Evolutionary conservation across 352 stramenopile genomes (phyloP), one percentile per base, ranked within the genome.

Genomic region (Phytophthora podocarpi): DNA sequence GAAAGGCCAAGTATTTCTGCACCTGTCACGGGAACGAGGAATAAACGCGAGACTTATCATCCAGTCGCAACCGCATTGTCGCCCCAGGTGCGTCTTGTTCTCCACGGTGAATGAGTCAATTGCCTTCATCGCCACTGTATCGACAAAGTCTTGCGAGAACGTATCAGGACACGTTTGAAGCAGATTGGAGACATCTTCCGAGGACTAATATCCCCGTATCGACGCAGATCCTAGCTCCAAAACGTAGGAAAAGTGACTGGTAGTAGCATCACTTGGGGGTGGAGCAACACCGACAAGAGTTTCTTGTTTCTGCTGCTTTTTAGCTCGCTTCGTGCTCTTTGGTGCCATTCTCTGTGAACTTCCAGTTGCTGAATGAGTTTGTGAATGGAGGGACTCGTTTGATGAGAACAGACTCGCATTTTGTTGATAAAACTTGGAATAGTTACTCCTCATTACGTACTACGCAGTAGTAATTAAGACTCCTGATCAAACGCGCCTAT

Each of bases 11-110:
- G 3, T 16, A 34, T 42, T 9, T 34, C 0, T 43, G 12, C 56
- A 66, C 0, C 41, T 32, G 11, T 51, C 28, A 3, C 36, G 20
- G 10, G 16, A 16, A 47, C 10, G 20, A 47, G 20, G 32, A 16
- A 24, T 16, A 26, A 62, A 65, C 11, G 63, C 42, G 15, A 57
- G 52, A 4, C 21, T 39, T 48, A 35, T 24, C 26, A 67, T 56
- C 59, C 59, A 67, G 59, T 67, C 59, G 32, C 59, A 67, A 5
- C 8, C 13, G 20, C 59, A 62, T 12, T 41, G n/a, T 1, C 24
- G 27, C 13, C 59, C 59, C 9, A 67, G 12, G 20, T 62, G 50
- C 1, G 36, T 62, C 13, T 50, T 34, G 26, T 57, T 56, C 16
- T 47, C 49, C 1, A 31, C 24, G 2, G 36, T 34, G 24, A 68